Evolutionary conservation across 495 filamentous ascomycete species (phyloP).

Genomic region (Podospora tetraspora): DNA sequence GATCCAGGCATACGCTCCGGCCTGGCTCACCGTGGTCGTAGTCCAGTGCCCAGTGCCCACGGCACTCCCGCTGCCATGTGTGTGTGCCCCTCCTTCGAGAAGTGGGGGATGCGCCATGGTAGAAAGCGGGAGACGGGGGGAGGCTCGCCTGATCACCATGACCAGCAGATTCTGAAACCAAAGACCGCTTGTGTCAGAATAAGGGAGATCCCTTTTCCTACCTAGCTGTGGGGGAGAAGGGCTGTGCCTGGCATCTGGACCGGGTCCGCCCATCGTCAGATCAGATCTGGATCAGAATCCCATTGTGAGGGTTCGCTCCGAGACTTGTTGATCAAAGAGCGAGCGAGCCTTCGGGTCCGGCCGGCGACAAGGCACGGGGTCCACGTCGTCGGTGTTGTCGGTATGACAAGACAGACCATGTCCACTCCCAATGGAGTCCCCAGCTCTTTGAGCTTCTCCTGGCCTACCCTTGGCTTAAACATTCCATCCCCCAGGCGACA

Average conservation of each 20-base stretch:
- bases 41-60: not conserved
- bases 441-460: not conserved
- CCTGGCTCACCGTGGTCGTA: not conserved
- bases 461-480: not conserved
- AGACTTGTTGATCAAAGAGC: not conserved
- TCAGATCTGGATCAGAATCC: not conserved
- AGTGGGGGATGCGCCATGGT: conserved; percentile 12
- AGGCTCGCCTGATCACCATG: conserved; percentile 16
- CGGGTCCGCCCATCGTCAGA: not conserved
- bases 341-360: not conserved
- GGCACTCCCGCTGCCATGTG: not conserved
- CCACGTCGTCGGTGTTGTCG: not conserved
- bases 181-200: conserved; percentile 13
- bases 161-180: conserved; percentile 14
- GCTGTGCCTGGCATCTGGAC: conserved; percentile 7
- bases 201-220: conserved; percentile 4
- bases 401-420: not conserved
- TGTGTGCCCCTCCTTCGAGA: conserved; percentile 3
- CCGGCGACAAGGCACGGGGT: not conserved
- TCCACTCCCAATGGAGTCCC: not conserved
- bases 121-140: conserved; percentile 7
- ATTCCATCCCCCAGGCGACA: not conserved
- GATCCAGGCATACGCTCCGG: not conserved
- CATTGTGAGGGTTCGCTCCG: not conserved
- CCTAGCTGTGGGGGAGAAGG: not conserved